Evolutionary conservation across 2,329 filamentous ascomycete genomes (phyloP).

Genomic region (Torrubiella hemipterigena): DNA sequence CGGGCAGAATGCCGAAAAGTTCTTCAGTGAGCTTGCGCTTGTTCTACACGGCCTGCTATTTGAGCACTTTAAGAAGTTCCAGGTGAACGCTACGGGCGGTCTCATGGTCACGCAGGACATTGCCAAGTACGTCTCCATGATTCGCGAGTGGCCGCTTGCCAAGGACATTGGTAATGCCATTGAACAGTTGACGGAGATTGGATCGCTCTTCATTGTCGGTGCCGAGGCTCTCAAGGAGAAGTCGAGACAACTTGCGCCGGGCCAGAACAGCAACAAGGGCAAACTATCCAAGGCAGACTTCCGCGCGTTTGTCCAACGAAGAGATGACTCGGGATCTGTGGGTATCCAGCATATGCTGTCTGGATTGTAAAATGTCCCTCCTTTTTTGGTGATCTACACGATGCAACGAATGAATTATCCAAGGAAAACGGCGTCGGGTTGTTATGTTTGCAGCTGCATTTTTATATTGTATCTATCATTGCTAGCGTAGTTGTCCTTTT

Average conservation of each 20-base stretch:
- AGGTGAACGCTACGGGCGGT: slow-evolving; percentile 83
- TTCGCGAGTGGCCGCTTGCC: slow-evolving; percentile 69
- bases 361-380: slow-evolving; percentile 30
- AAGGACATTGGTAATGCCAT: slow-evolving; percentile 58
- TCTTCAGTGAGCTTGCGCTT: slow-evolving; percentile 74
- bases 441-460: slow-evolving; percentile 9
- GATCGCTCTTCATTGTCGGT: slow-evolving; percentile 89
- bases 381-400: slow-evolving; percentile 1
- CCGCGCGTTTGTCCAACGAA: slow-evolving; percentile 69
- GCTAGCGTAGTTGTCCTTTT: not conserved
- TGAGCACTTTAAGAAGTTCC: slow-evolving; percentile 89
- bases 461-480: slow-evolving; percentile 6
- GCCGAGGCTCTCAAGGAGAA: slow-evolving; percentile 65
- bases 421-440: too few relatives aligned
- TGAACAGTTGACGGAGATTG: slow-evolving; percentile 85
- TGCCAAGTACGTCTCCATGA: slow-evolving; percentile 77
- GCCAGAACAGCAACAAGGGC: slow-evolving; percentile 29
- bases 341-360: slow-evolving; percentile 77
- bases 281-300: slow-evolving; percentile 58
- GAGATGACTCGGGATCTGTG: slow-evolving; percentile 71
- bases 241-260: slow-evolving; percentile 43
- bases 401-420: slow-evolving; percentile 8
- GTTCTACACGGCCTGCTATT: slow-evolving; percentile 69
- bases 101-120: slow-evolving; percentile 96
- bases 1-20: slow-evolving; percentile 70